Evolutionary conservation across 306 rosid genomes (phyloP).

Genomic region (apple (Malus domestica)): DNA sequence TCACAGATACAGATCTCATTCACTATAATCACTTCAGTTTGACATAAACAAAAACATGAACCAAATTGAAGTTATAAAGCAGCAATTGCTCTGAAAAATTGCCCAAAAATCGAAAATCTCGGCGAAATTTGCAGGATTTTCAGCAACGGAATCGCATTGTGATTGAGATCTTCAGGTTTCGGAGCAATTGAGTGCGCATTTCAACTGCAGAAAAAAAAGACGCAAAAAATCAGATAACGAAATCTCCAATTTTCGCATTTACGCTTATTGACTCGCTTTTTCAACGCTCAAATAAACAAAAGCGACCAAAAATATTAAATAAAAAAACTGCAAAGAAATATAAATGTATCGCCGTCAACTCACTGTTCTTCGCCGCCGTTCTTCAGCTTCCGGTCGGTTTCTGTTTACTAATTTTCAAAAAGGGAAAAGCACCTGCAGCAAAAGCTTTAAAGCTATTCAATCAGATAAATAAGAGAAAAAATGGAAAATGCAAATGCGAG

Average conservation of each 20-base stretch:
- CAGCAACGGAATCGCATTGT: slow-evolving; percentile 15
- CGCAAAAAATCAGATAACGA: slow-evolving; percentile 13
- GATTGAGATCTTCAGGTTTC: slow-evolving; percentile 36
- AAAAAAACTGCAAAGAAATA: background rate
- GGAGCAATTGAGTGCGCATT: slow-evolving; percentile 8
- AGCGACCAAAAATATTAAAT: background rate
- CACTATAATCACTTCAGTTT: background rate
- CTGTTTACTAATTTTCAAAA: background rate
- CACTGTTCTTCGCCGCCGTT: slow-evolving; percentile 1
- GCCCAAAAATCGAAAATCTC: background rate
- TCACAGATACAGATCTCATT: background rate
- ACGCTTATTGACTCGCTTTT: slow-evolving; percentile 43
- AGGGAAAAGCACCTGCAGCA: background rate
- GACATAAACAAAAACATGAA: background rate
- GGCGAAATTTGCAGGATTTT: background rate
- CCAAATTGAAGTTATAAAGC: background rate
- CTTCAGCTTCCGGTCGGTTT: background rate
- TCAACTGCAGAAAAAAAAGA: slow-evolving; percentile 10
- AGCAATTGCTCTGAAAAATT: background rate
- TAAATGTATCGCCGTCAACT: background rate
- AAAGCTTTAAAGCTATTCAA: background rate
- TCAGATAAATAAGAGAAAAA: background rate
- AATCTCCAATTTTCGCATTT: slow-evolving; percentile 11
- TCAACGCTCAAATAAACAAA: slow-evolving; percentile 14
- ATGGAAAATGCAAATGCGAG: background rate